phyloP scores from a whole-genome alignment of 208 protist genomes.

The Trichomonas gallinae region DNA sequence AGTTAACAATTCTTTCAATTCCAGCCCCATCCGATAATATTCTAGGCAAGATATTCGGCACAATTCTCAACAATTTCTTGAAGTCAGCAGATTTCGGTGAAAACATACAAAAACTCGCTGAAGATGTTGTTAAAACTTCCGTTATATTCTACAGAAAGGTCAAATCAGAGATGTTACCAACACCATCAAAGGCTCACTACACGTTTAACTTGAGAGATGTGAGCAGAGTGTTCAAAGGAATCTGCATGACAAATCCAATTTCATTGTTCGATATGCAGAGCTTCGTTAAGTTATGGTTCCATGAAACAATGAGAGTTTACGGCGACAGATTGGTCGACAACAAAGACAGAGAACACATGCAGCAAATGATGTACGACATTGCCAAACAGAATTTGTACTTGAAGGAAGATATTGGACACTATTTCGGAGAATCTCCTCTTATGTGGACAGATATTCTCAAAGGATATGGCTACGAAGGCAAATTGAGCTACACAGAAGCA shows the following conservation, averaged over 20 bases:
- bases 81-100: conserved; percentile 31
- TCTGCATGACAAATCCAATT: background rate
- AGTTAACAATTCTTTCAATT: conserved; percentile 72
- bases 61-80: conserved; percentile 45
- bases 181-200: conserved; percentile 50
- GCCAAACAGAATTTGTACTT: background rate
- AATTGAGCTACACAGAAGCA: background rate
- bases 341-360: conserved; percentile 43
- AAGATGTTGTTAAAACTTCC: conserved; percentile 36
- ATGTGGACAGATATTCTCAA: background rate
- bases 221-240: conserved; percentile 36
- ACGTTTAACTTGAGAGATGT: conserved; percentile 56
- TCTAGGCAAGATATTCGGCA: conserved; percentile 46
- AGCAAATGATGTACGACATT: conserved; percentile 30
- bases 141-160: conserved; percentile 42
- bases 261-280: background rate
- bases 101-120: conserved; percentile 29
- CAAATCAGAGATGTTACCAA: conserved; percentile 42
- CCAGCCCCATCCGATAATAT: conserved; percentile 11
- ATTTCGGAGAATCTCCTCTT: conserved; percentile 40
- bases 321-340: conserved; percentile 47
- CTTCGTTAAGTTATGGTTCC: conserved; percentile 49
- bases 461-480: conserved; percentile 18
- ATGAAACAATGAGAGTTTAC: conserved; percentile 52
- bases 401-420: conserved; percentile 14